Evolutionary conservation across 805 yeast genomes (phyloP), one percentile per base, ranked within the genome.

Genomic region (Candida andamanensis): DNA sequence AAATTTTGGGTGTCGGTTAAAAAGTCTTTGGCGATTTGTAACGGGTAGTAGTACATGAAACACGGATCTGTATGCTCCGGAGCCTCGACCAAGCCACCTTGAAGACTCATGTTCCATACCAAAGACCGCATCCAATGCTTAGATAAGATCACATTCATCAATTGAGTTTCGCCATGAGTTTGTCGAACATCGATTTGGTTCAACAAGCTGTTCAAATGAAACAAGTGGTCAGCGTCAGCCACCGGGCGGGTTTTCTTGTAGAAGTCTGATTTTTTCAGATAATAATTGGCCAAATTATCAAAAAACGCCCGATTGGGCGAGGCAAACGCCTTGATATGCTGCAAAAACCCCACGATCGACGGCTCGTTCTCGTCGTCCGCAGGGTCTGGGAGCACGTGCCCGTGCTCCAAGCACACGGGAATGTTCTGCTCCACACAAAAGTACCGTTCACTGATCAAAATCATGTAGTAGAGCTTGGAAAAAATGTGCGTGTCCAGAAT

Each of bases 41-140:
- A 20, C 0, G 67, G 65, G 33, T 43, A 56, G 4, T 31, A 35
- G 3, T 39, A 32, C 8, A 48, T 40, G 17, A 60, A 45, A 29
- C 54, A 45, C 6, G 27, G n/a, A 22, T 19, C 18, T 6, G 16
- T 8, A 24, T 45, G 45, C 15, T 42, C 40, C 9, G 5, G 15
- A 4, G 46, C 44, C 6, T 29, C 20, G 13, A 58, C 40, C 21
- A 54, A 35, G 6, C 52, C 47, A 27, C 45, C 48, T 19, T 52
- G 45, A 17, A 40, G 36, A n/a, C 58, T 36, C 11, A 58, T 38
- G 32, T 52, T 51, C 63, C 67, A 78, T 97, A 60, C 72, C 90
- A 52, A 90, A 89, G 97, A 67, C 87, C 36, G 84, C 95, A 36
- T 87, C 97, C 0, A 97, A 90, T 66, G 97, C 96, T 0, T 92